Conservation (phyloP, 140 eudicot species). For the Bidens hawaiensis region DNA sequence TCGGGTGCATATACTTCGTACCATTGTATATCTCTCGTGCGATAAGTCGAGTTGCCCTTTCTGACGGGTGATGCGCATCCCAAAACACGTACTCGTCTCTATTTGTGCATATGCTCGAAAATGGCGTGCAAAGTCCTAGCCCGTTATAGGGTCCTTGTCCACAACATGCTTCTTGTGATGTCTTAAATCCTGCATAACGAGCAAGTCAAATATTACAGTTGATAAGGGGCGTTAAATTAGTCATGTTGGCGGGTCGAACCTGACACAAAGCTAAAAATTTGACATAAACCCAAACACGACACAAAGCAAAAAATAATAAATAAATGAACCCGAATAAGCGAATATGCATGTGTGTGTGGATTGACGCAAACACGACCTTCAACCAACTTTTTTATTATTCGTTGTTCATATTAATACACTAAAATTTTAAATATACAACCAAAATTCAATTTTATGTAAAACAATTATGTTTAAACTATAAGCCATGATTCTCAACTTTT, state of each 20-base stretch:
- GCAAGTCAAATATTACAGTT: background rate
- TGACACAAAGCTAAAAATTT: background rate
- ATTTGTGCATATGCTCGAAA: conserved; percentile 43
- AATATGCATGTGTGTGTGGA: background rate
- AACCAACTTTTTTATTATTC: background rate
- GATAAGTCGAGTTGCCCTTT: conserved; percentile 47
- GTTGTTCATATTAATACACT: background rate
- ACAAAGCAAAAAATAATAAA: too few species aligned
- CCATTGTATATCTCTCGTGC: conserved; percentile 40
- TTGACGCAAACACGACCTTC: background rate
- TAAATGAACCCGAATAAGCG: background rate
- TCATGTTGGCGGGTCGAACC: background rate
- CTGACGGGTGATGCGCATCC: conserved; percentile 75
- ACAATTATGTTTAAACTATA: background rate
- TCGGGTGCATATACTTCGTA: conserved; percentile 51
- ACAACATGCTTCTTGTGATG: conserved; percentile 65
- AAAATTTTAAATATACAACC: background rate
- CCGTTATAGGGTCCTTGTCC: conserved; percentile 86
- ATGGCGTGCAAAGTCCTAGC: conserved; percentile 48
- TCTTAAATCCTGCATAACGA: conserved; percentile 42
- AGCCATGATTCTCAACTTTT: background rate
- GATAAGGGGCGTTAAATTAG: background rate
- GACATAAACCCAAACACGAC: background rate
- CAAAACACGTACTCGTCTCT: conserved; percentile 49
- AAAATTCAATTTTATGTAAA: too few species aligned